Evolutionary conservation across 225 moss, liverwort and hornwort genomes (phyloP).

Genomic region (Asterella californica): DNA sequence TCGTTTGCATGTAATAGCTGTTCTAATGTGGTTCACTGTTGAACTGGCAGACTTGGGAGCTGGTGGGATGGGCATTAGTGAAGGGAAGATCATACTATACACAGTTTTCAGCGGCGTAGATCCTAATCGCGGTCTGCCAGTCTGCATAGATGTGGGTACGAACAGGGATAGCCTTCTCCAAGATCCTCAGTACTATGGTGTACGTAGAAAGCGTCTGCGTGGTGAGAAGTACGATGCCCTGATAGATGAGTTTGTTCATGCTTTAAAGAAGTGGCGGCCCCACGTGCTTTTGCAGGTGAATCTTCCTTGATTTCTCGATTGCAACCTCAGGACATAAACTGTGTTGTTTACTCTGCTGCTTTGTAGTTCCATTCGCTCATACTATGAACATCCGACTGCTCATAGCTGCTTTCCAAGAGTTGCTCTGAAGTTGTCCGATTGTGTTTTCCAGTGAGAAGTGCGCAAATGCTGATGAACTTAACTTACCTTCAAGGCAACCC

Average conservation of each 20-base stretch:
- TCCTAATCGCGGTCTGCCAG: conserved; percentile 49
- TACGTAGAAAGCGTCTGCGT: conserved; percentile 60
- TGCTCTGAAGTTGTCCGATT: background rate
- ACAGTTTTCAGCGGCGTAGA: conserved; percentile 73
- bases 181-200: conserved; percentile 69
- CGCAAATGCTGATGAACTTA: background rate
- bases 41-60: conserved; percentile 61
- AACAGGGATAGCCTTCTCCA: conserved; percentile 69
- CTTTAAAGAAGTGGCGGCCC: conserved; percentile 48
- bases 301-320: background rate
- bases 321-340: background rate
- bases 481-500: background rate
- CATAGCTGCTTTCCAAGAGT: background rate
- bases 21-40: background rate
- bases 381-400: background rate
- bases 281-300: conserved; percentile 53
- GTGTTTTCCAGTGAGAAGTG: background rate
- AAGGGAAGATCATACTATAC: conserved; percentile 89
- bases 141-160: conserved; percentile 88
- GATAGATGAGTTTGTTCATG: conserved; percentile 67
- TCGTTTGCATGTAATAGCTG: too few species aligned
- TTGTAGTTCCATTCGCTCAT: background rate
- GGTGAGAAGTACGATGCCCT: conserved; percentile 75
- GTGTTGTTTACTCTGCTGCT: background rate
- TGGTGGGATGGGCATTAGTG: conserved; percentile 91